These are phyloP conservation scores for Periconia sp. DNA, from an alignment of 2,329 filamentous ascomycete genomes.

Conservation along the genomic window DNA sequence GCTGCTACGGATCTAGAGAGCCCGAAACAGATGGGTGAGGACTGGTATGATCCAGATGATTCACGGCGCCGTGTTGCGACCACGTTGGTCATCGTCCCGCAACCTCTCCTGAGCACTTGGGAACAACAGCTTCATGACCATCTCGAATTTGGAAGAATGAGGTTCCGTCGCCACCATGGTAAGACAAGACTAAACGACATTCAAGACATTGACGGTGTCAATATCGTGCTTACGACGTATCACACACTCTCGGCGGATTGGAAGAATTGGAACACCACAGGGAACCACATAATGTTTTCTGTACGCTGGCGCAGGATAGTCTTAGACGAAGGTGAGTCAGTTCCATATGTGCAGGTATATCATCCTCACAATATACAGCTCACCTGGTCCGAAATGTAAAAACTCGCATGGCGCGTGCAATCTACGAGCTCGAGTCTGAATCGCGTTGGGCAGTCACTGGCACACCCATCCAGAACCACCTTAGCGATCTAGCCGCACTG, in stretches of 20 bases:
- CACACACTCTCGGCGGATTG: conserved; percentile 21
- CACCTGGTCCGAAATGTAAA: conserved; percentile 50
- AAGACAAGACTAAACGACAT: conserved; percentile 6
- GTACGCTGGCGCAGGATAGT: conserved; percentile 49
- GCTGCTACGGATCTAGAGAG: conserved; percentile 9
- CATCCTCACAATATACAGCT: conserved; percentile 34
- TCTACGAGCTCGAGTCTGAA: conserved; percentile 33
- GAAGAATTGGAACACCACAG: conserved; percentile 1
- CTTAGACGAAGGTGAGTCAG: conserved; percentile 55
- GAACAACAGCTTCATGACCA: conserved; percentile 15
- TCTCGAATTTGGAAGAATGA: conserved; percentile 5
- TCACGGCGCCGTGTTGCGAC: conserved; percentile 2
- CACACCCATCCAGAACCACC: conserved; percentile 57
- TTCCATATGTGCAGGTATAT: background rate
- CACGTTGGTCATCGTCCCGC: conserved; percentile 22
- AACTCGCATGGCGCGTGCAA: conserved; percentile 34
- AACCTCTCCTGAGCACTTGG: conserved; percentile 15
- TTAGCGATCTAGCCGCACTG: conserved; percentile 51
- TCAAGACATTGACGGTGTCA: background rate
- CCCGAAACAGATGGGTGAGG: no score
- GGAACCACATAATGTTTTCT: conserved; percentile 24
- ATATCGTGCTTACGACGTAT: conserved; percentile 24
- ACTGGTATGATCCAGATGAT: background rate
- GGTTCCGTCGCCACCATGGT: conserved; percentile 17
- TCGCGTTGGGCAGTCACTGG: conserved; percentile 57